These are phyloP conservation scores for Dillenia suffruticosa DNA, from an alignment of 164 flowering plant species.

Conservation along the genomic window DNA sequence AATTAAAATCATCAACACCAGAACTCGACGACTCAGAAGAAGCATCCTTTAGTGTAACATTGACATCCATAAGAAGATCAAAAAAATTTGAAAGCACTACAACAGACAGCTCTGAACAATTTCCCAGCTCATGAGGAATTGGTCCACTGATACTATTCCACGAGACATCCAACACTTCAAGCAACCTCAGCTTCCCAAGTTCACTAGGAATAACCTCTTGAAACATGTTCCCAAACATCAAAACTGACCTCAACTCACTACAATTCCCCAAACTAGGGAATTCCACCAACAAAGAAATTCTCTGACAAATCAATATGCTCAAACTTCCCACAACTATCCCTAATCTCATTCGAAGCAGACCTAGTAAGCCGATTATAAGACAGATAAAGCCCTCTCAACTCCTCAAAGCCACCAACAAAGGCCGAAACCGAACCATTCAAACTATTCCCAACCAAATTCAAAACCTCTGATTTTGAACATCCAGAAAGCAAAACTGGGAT, in stretches of 20 bases:
- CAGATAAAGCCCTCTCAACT: slow-evolving; percentile 25
- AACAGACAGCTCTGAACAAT: slow-evolving; percentile 44
- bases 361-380: slow-evolving; percentile 25
- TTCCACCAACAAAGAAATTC: slow-evolving; percentile 21
- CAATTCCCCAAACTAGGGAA: slow-evolving; percentile 16
- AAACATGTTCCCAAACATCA: slow-evolving; percentile 22
- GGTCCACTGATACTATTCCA: slow-evolving; percentile 55
- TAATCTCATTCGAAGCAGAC: slow-evolving; percentile 13
- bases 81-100: slow-evolving; percentile 63
- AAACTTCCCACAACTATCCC: slow-evolving; percentile 30
- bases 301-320: slow-evolving; percentile 28
- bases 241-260: slow-evolving; percentile 10
- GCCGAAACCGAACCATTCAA: slow-evolving; percentile 16
- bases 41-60: slow-evolving; percentile 6
- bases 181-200: slow-evolving; percentile 31
- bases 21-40: slow-evolving; percentile 12
- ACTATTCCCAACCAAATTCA: slow-evolving; percentile 26
- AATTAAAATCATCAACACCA: slow-evolving; percentile 57
- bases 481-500: slow-evolving; percentile 34
- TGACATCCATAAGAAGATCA: slow-evolving; percentile 30
- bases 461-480: slow-evolving; percentile 21
- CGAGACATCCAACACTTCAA: slow-evolving; percentile 56
- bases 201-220: slow-evolving; percentile 13
- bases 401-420: slow-evolving; percentile 18
- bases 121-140: slow-evolving; percentile 48